Evolutionary conservation across 306 rosid genomes (phyloP).

Genomic region (Crataegus laevigata): DNA sequence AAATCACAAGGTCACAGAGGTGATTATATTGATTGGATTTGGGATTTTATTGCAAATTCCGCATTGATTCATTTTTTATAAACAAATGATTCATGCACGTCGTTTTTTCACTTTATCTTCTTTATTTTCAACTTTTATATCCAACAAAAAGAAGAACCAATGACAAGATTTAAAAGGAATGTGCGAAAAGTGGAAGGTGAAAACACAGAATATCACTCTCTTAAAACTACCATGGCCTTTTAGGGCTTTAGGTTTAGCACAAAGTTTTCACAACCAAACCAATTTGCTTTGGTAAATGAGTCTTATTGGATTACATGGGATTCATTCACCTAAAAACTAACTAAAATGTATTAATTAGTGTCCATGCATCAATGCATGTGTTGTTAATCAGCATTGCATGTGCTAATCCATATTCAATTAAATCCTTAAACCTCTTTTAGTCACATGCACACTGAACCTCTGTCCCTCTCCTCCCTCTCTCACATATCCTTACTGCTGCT

Average conservation of each 20-base stretch:
- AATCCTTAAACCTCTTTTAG: not conserved
- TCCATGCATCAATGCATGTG: not conserved
- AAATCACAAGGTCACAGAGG: not conserved
- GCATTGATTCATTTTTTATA: not conserved
- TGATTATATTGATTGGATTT: not conserved
- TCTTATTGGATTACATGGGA: not conserved
- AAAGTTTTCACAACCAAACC: not conserved
- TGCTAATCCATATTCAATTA: not conserved
- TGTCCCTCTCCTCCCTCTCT: not conserved
- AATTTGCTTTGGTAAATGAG: not conserved
- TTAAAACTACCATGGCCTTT: not conserved
- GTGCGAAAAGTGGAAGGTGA: not conserved
- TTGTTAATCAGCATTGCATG: not conserved
- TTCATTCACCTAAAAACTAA: not conserved
- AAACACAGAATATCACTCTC: not conserved
- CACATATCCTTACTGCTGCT: not conserved
- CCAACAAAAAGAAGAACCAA: not conserved
- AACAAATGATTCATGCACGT: no score
- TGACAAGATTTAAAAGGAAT: not conserved
- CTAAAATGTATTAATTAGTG: no score
- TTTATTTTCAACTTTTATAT: no score
- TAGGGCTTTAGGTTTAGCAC: not conserved
- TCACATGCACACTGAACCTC: not conserved
- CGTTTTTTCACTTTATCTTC: no score
- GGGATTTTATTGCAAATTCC: not conserved